Conservation (phyloP, 2,329 filamentous ascomycete genomes). For the Zymoseptoria brevis region DNA sequence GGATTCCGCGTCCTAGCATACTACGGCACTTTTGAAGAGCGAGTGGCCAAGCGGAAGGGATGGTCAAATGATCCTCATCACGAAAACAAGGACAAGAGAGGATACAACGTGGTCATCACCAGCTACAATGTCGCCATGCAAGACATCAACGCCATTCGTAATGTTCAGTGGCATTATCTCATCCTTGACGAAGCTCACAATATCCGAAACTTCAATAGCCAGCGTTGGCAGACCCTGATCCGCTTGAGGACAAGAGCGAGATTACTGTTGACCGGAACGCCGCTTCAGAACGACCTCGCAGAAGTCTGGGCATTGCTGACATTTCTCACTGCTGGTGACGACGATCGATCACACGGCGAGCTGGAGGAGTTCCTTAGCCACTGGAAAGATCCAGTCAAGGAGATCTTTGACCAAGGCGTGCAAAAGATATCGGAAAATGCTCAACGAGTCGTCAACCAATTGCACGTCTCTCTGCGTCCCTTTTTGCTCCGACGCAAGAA, state of each 20-base stretch:
- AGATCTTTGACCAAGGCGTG: constrained; percentile 89
- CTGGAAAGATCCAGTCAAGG: constrained; percentile 90
- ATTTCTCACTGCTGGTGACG: constrained; percentile 85
- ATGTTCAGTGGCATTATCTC: constrained; percentile 93
- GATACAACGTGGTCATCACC: constrained; percentile 97
- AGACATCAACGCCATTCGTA: constrained; percentile 88
- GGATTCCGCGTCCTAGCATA: constrained; percentile 98
- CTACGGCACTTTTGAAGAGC: constrained; percentile 88
- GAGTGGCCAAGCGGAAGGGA: constrained; percentile 79
- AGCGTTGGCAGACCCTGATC: constrained; percentile 90
- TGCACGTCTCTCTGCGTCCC: constrained; percentile 87
- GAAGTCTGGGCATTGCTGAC: constrained; percentile 96
- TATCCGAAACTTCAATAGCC: constrained; percentile 98
- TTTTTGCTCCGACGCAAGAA: constrained; percentile 88
- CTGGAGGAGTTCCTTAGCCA: constrained; percentile 94
- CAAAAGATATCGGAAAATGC: constrained; percentile 93
- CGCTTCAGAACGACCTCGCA: constrained; percentile 91
- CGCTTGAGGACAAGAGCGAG: constrained; percentile 87
- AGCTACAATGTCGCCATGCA: constrained; percentile 94
- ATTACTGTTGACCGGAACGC: constrained; percentile 84
- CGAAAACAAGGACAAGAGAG: constrained; percentile 78
- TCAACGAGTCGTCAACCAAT: constrained; percentile 79
- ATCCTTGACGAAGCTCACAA: constrained; percentile 98
- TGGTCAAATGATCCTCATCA: constrained; percentile 68
- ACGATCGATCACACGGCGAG: constrained; percentile 76